Percentiles rank a stretch among this genome's conserved stretches.
phyloP scores from a whole-genome alignment of 805 yeast species.

The Hemisphaericaspora nanyangensis region DNA sequence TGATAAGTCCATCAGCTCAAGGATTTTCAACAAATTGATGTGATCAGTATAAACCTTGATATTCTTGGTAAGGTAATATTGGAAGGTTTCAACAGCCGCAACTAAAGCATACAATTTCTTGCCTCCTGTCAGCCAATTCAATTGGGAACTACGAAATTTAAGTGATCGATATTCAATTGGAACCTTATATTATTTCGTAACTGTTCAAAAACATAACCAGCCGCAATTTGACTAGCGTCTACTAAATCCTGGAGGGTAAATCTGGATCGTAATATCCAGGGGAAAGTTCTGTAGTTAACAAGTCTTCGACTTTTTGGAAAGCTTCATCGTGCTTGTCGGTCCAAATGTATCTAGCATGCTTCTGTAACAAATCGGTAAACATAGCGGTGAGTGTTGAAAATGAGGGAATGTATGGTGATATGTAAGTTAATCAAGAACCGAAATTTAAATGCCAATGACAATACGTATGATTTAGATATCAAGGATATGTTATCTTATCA shows the following conservation, averaged over 20 bases:
- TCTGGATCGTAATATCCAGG: neutral
- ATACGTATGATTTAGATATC: too few relatives aligned
- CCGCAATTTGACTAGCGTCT: neutral
- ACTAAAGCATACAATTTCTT: too few relatives aligned
- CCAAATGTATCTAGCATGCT: neutral
- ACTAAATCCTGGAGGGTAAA: neutral
- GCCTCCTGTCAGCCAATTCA: neutral
- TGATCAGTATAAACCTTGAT: too few relatives aligned
- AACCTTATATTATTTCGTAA: neutral
- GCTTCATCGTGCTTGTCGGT: neutral
- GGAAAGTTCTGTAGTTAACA: too few relatives aligned
- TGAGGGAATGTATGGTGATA: neutral
- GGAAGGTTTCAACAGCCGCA: too few relatives aligned
- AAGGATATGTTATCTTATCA: too few relatives aligned
- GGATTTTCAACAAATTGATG: too few relatives aligned
- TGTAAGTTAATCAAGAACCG: too few relatives aligned
- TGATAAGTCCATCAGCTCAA: too few relatives aligned
- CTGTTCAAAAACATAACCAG: conserved; percentile 1
- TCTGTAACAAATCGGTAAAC: neutral
- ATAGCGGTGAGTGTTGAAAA: neutral
- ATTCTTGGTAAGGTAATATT: too few relatives aligned
- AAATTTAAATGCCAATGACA: too few relatives aligned
- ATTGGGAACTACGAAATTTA: neutral
- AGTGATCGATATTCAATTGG: conserved; percentile 1
- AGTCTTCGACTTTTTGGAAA: too few relatives aligned